Conservation (phyloP, 2,329 filamentous ascomycete species). For the Graphilbum sp. region DNA sequence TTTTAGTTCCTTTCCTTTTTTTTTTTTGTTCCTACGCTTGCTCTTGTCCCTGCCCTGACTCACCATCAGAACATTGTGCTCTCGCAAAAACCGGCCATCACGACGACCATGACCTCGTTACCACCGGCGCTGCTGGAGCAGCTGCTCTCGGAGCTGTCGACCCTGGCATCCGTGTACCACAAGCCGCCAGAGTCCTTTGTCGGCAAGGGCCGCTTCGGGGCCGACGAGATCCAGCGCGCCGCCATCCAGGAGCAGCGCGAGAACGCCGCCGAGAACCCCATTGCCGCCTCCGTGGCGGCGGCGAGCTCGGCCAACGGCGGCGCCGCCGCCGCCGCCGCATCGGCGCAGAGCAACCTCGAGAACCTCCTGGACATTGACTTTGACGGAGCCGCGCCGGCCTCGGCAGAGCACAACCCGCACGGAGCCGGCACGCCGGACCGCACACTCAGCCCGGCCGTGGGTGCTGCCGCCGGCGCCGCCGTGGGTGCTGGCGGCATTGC, state of each 20-base stretch:
- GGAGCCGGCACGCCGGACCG: conserved; percentile 49
- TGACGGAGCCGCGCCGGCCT: conserved; percentile 84
- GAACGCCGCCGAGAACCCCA: conserved; percentile 83
- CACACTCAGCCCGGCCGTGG: conserved; percentile 41
- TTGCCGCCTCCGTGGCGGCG: conserved; percentile 67
- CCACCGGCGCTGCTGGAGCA: conserved; percentile 72
- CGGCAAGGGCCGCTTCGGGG: conserved; percentile 83
- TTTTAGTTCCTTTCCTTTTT: neutral
- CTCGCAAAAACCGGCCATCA: conserved; percentile 86
- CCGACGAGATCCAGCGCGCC: conserved; percentile 84
- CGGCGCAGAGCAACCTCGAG: conserved; percentile 62
- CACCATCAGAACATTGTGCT: conserved; percentile 60
- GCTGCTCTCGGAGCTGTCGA: conserved; percentile 82
- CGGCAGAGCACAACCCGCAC: conserved; percentile 40
- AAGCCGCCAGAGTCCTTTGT: conserved; percentile 97
- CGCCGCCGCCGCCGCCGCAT: conserved; percentile 30
- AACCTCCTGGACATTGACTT: conserved; percentile 62
- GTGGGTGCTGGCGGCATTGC: conserved; percentile 31
- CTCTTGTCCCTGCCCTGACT: neutral
- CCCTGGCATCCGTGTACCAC: conserved; percentile 93
- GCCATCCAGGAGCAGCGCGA: conserved; percentile 93
- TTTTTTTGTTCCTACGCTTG: neutral
- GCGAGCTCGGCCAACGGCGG: conserved; percentile 22
- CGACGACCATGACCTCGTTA: conserved; percentile 82
- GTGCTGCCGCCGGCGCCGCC: conserved; percentile 17